These are phyloP conservation scores for Sugiyamaella boreocaroliniensis DNA, from an alignment of 805 yeast species.

Conservation along the genomic window DNA sequence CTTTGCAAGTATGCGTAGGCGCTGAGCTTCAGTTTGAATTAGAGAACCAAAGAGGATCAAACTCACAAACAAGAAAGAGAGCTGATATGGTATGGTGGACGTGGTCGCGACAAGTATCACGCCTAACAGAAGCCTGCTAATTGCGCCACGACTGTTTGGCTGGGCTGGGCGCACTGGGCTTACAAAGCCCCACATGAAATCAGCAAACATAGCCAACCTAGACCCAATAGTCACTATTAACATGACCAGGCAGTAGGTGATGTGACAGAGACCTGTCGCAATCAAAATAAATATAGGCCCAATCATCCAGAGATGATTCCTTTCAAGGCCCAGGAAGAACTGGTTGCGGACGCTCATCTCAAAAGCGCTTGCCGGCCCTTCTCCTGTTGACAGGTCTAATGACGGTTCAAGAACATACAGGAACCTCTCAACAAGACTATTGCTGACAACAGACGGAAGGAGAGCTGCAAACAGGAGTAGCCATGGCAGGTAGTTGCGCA, in stretches of 20 bases:
- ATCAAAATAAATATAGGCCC: conserved; percentile 53
- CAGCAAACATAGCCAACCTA: not conserved
- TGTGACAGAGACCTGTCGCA: conserved; percentile 38
- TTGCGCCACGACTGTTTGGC: not conserved
- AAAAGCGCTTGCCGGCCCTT: conserved; percentile 11
- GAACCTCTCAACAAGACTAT: conserved; percentile 34
- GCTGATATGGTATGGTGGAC: conserved; percentile 2
- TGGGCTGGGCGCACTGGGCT: not conserved
- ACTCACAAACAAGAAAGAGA: not conserved
- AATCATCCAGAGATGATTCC: conserved; percentile 45
- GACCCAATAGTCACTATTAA: conserved; percentile 1
- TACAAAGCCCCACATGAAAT: not conserved
- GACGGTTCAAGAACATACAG: conserved; percentile 45
- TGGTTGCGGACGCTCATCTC: not conserved
- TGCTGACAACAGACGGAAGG: conserved; percentile 25
- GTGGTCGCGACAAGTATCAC: not conserved
- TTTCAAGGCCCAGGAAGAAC: conserved; percentile 63
- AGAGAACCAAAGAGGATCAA: not conserved
- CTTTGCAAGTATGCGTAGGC: not conserved
- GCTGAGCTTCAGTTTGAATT: not conserved
- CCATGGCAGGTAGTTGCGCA: conserved; percentile 25
- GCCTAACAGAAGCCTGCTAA: not conserved
- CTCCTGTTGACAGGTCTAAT: conserved; percentile 22
- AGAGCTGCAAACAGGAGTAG: conserved; percentile 26
- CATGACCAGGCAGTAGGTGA: conserved; percentile 25